These are phyloP conservation scores for Aleurites moluccanus DNA, from an alignment of 441 rosid species.

Conservation along the genomic window DNA sequence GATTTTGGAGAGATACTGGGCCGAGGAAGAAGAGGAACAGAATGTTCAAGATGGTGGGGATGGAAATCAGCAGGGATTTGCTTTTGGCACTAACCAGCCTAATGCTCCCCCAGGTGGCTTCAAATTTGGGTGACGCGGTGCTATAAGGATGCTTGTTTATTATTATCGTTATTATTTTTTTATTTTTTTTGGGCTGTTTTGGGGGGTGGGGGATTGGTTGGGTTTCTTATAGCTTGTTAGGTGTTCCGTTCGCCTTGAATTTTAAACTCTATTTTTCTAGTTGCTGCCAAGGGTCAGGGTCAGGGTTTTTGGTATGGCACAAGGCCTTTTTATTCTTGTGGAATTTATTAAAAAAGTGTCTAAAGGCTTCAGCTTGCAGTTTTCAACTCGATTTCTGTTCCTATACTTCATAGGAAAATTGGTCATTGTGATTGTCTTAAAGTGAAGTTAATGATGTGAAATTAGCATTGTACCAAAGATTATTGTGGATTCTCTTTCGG, in stretches of 20 bases:
- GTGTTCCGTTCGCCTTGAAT: conserved; percentile 3
- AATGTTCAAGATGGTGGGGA: conserved; percentile 52
- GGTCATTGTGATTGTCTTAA: background rate
- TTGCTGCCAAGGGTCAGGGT: conserved; percentile 22
- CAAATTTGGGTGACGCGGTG: conserved; percentile 48
- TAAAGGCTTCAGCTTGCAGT: conserved; percentile 9
- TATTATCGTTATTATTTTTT: background rate
- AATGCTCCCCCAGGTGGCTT: conserved; percentile 65
- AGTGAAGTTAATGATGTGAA: conserved; percentile 1
- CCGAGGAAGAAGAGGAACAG: conserved; percentile 72
- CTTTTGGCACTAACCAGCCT: conserved; percentile 19
- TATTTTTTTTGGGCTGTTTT: too few species aligned
- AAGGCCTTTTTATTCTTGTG: conserved; percentile 15
- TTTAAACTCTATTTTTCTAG: background rate
- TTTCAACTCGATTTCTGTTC: conserved; percentile 3
- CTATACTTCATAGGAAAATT: conserved; percentile 4
- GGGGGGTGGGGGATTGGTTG: background rate
- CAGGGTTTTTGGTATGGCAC: conserved; percentile 25
- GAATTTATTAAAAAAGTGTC: conserved; percentile 7
- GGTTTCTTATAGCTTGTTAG: conserved; percentile 4
- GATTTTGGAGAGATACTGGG: conserved; percentile 78
- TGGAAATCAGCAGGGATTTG: conserved; percentile 24
- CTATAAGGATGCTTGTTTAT: background rate
- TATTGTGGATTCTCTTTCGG: background rate
- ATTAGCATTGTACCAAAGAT: background rate